Evolutionary conservation across 1,284 basidiomycete species (phyloP).

Genomic region (Ustilago shanxiensis): DNA sequence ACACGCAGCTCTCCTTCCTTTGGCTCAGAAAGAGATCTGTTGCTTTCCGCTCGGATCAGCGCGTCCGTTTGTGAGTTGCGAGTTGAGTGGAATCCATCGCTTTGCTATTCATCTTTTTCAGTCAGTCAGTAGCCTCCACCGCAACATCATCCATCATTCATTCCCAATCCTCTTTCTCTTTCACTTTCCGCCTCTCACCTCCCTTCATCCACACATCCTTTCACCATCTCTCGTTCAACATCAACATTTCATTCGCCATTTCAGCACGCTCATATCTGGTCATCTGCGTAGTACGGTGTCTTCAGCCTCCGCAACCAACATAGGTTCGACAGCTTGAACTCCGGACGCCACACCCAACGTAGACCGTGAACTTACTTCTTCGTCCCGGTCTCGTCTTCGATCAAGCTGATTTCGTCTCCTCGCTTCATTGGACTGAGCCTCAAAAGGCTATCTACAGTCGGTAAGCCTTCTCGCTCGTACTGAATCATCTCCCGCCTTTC

Average conservation of each 20-base stretch:
- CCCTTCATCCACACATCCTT: neutral
- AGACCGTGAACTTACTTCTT: too few species aligned
- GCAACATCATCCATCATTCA: too few species aligned
- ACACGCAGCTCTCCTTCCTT: neutral
- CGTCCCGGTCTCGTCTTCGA: neutral
- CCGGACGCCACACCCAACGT: slow-evolving; percentile 4
- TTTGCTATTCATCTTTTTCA: slow-evolving; percentile 20
- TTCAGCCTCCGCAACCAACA: neutral
- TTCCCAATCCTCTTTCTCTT: too few species aligned
- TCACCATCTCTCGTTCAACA: neutral
- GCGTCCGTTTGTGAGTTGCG: neutral
- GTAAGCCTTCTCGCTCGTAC: neutral
- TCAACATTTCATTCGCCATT: neutral
- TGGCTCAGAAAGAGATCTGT: slow-evolving; percentile 15
- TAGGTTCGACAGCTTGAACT: neutral
- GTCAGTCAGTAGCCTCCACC: slow-evolving; percentile 25
- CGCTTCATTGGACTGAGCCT: neutral
- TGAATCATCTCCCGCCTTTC: neutral
- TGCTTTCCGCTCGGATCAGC: slow-evolving; percentile 31
- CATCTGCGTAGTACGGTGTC: neutral
- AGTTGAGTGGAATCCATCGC: slow-evolving; percentile 15
- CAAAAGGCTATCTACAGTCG: neutral
- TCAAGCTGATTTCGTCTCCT: neutral
- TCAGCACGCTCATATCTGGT: neutral
- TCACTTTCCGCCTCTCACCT: slow-evolving; percentile 3